Evolutionary conservation across 305 asterid species (phyloP).

Genomic region (Nicotiana rustica): DNA sequence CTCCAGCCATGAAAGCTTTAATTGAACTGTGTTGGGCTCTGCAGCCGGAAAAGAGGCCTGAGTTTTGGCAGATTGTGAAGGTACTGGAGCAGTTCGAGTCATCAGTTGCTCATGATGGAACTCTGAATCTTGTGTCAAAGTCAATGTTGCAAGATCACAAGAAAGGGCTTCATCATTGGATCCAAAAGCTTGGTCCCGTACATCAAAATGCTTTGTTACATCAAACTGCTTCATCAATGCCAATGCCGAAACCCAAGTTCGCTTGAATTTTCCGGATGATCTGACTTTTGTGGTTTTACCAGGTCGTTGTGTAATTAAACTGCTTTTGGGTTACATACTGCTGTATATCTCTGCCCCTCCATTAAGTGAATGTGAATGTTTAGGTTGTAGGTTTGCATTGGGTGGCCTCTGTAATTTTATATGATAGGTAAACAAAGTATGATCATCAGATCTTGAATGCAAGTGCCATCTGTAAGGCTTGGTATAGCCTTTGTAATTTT

Average conservation of each 20-base stretch:
- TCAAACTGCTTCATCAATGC: slow-evolving; percentile 36
- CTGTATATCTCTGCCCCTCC: slow-evolving; percentile 31
- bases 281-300: slow-evolving; percentile 34
- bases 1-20: slow-evolving; percentile 79
- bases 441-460: slow-evolving; percentile 34
- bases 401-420: slow-evolving; percentile 34
- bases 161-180: slow-evolving; percentile 82
- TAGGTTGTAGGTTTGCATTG: slow-evolving; percentile 44
- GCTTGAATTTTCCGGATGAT: slow-evolving; percentile 34
- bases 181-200: slow-evolving; percentile 71
- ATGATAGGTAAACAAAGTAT: slow-evolving; percentile 25
- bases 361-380: slow-evolving; percentile 44
- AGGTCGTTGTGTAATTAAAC: slow-evolving; percentile 35
- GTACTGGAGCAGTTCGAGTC: slow-evolving; percentile 79
- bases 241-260: slow-evolving; percentile 42
- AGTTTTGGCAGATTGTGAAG: slow-evolving; percentile 91
- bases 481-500: slow-evolving; percentile 34
- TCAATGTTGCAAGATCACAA: slow-evolving; percentile 54
- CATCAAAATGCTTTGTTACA: slow-evolving; percentile 44
- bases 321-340: slow-evolving; percentile 35
- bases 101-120: slow-evolving; percentile 72
- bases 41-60: slow-evolving; percentile 92
- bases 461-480: slow-evolving; percentile 6
- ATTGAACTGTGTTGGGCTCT: slow-evolving; percentile 90
- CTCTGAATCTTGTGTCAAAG: slow-evolving; percentile 63